phyloP scores from a whole-genome alignment of 2,329 filamentous ascomycete genomes.

The Sporothrix mexicana region DNA sequence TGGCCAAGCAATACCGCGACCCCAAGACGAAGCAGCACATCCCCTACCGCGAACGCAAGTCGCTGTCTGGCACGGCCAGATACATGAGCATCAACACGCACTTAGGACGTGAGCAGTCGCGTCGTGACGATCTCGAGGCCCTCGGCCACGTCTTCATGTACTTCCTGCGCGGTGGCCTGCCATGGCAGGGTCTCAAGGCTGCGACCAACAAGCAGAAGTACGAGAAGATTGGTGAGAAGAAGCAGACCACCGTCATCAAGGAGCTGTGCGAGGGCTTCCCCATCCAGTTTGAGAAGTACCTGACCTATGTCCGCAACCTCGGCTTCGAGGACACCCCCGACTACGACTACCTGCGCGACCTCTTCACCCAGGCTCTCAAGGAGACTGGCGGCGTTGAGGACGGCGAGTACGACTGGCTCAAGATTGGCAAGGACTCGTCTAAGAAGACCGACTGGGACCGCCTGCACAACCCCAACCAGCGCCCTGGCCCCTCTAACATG shows the following conservation, averaged over 20 bases:
- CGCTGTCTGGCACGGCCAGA: conserved; percentile 90
- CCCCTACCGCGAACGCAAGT: conserved; percentile 95
- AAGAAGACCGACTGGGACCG: conserved; percentile 86
- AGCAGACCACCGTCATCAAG: conserved; percentile 96
- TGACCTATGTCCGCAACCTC: conserved; percentile 95
- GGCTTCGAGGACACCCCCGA: conserved; percentile 98
- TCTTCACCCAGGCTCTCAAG: conserved; percentile 96
- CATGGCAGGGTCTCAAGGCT: conserved; percentile 75
- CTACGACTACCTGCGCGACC: conserved; percentile 95
- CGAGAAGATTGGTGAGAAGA: conserved; percentile 99
- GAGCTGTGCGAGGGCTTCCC: conserved; percentile 96
- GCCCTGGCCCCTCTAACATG: conserved; percentile 82
- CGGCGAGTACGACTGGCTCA: conserved; percentile 99
- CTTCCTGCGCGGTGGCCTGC: conserved; percentile 72
- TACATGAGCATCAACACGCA: conserved; percentile 99
- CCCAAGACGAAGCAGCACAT: conserved; percentile 99
- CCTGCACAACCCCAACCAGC: conserved; percentile 77
- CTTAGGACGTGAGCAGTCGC: conserved; percentile 92
- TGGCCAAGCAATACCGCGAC: conserved; percentile 99
- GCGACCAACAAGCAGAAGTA: conserved; percentile 94
- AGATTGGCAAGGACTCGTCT: conserved; percentile 74
- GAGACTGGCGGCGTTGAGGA: conserved; percentile 94
- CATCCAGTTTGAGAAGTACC: conserved; percentile 96
- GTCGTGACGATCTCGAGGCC: conserved; percentile 93
- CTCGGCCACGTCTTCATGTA: conserved; percentile 78